phyloP scores from a whole-genome alignment of 208 protist species.

The Leishmania guyanensis region DNA sequence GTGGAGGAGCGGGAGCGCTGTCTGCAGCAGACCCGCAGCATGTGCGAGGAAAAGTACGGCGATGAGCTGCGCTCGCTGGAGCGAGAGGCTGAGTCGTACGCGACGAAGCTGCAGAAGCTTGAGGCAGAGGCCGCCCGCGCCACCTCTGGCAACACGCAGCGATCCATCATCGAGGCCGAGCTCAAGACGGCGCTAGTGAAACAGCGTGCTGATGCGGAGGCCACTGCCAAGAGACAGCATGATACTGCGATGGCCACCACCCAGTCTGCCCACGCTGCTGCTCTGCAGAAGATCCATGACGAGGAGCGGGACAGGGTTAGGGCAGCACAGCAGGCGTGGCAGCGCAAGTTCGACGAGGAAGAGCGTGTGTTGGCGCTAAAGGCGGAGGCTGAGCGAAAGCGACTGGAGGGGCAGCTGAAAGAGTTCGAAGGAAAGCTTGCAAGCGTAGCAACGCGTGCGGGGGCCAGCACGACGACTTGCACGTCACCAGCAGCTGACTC shows the following conservation, averaged over 20 bases:
- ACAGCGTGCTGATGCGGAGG: conserved; percentile 17
- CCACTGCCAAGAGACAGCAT: conserved; percentile 13
- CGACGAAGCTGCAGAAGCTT: conserved; percentile 34
- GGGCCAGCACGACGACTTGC: background rate
- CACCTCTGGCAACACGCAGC: conserved; percentile 32
- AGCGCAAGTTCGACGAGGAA: conserved; percentile 23
- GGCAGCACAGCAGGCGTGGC: conserved; percentile 18
- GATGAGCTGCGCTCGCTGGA: conserved; percentile 39
- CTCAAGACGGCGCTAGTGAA: conserved; percentile 16
- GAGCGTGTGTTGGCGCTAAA: conserved; percentile 29
- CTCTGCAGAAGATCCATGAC: conserved; percentile 16
- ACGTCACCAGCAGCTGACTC: background rate
- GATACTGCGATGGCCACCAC: conserved; percentile 6
- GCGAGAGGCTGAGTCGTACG: conserved; percentile 38
- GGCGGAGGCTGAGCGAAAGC: conserved; percentile 26
- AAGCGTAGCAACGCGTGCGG: background rate
- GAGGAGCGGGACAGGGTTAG: conserved; percentile 20
- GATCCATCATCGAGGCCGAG: conserved; percentile 24
- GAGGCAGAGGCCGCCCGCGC: conserved; percentile 32
- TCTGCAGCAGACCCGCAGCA: conserved; percentile 30
- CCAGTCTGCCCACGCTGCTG: conserved; percentile 10
- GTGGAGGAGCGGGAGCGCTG: conserved; percentile 24
- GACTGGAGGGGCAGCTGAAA: conserved; percentile 32
- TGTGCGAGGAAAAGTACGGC: conserved; percentile 48
- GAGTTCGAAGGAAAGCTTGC: conserved; percentile 20